These are phyloP conservation scores for Ogataea polymorpha DNA, from an alignment of 805 yeast genomes.

Conservation along the genomic window DNA sequence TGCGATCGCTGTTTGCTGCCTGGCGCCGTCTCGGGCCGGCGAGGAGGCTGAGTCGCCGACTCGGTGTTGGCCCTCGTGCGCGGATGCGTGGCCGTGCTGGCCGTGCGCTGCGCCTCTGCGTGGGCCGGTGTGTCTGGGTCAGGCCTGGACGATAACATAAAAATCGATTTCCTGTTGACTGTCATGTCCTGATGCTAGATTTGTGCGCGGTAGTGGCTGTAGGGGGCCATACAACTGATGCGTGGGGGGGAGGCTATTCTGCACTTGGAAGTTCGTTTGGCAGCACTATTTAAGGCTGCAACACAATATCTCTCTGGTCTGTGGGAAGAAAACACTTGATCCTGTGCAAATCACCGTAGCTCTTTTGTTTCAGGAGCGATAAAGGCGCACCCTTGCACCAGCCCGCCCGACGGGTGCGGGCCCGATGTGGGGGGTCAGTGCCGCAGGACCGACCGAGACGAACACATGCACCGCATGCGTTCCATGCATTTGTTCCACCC, in stretches of 20 bases:
- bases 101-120: not conserved
- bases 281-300: no score
- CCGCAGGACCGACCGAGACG: not conserved
- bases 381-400: not conserved
- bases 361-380: not conserved
- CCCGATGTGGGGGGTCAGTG: not conserved
- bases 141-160: not conserved
- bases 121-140: not conserved
- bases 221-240: no score
- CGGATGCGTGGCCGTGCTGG: not conserved
- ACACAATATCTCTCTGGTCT: not conserved
- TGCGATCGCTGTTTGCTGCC: constrained; percentile 6
- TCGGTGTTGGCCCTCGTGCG: constrained; percentile 1
- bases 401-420: no score
- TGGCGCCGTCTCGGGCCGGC: not conserved
- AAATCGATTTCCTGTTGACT: not conserved
- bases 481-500: no score
- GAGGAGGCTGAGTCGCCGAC: constrained; percentile 6
- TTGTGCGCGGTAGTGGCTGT: no score
- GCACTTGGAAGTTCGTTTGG: not conserved
- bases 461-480: no score
- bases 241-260: not conserved
- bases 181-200: not conserved
- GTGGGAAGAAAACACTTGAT: not conserved
- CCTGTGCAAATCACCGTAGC: not conserved